These are phyloP conservation scores for Backusella westeae DNA, from an alignment of 192 early-diverging fungal species.

Conservation along the genomic window DNA sequence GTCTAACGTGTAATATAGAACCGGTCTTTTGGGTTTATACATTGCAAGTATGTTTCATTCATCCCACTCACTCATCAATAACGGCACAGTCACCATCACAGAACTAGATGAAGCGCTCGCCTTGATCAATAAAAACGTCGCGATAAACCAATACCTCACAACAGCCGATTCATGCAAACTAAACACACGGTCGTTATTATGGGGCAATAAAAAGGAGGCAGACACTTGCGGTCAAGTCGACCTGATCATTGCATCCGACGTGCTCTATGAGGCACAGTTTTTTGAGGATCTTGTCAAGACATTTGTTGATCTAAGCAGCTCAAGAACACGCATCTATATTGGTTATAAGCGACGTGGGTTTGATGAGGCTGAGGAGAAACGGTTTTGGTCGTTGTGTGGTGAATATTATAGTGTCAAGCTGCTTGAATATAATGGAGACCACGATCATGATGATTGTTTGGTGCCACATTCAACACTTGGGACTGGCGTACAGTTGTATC, in stretches of 20 bases:
- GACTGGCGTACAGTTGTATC: constrained; percentile 24
- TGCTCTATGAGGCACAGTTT: constrained; percentile 41
- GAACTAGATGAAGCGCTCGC: constrained; percentile 43
- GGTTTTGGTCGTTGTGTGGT: constrained; percentile 33
- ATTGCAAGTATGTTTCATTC: constrained; percentile 27
- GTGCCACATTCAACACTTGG: constrained; percentile 4
- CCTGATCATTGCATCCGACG: constrained; percentile 48
- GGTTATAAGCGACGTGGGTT: constrained; percentile 46
- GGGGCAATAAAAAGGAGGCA: constrained; percentile 4
- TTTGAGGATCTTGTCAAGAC: constrained; percentile 36
- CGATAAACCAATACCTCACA: constrained; percentile 19
- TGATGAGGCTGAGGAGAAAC: constrained; percentile 18
- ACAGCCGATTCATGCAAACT: background rate
- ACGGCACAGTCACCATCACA: constrained; percentile 31
- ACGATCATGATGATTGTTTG: constrained; percentile 18
- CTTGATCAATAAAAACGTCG: constrained; percentile 40
- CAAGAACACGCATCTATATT: constrained; percentile 38
- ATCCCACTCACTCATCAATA: background rate
- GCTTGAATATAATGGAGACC: background rate
- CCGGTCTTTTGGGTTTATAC: constrained; percentile 44
- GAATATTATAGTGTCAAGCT: constrained; percentile 25
- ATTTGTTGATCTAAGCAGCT: constrained; percentile 33
- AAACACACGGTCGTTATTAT: constrained; percentile 21
- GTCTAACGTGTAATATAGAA: constrained; percentile 12
- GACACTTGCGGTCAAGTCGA: constrained; percentile 20